Percentiles rank a stretch among this genome's conserved stretches.
Evolutionary conservation across 2,329 filamentous ascomycete species (phyloP).

Genomic region (Verticillium isaacii): DNA sequence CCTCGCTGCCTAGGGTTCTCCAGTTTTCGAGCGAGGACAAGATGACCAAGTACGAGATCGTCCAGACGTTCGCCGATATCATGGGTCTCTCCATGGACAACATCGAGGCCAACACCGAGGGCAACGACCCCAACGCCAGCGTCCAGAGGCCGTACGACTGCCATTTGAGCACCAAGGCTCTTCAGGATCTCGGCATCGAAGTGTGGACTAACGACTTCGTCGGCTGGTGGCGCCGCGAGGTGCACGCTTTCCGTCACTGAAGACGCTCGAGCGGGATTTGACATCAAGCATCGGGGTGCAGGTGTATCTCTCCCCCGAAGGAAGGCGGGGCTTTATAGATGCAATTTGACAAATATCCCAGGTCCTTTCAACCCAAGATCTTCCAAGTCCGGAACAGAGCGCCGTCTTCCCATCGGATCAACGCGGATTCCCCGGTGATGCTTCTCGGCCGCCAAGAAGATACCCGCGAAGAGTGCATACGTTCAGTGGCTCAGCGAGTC

Average conservation of each 20-base stretch:
- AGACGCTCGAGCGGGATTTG: background rate
- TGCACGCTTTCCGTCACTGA: slow-evolving; percentile 54
- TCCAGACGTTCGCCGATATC: slow-evolving; percentile 70
- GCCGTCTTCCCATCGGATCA: too few species aligned
- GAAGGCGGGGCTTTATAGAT: too few species aligned
- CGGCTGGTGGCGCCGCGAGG: slow-evolving; percentile 72
- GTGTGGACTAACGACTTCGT: slow-evolving; percentile 70
- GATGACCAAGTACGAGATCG: slow-evolving; percentile 89
- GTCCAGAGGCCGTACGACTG: slow-evolving; percentile 84
- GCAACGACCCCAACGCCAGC: slow-evolving; percentile 64
- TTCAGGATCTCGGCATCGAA: slow-evolving; percentile 71
- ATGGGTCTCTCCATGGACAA: slow-evolving; percentile 67
- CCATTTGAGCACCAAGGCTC: slow-evolving; percentile 71
- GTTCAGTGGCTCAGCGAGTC: too few species aligned
- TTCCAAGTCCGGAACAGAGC: too few species aligned
- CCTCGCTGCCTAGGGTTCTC: slow-evolving; percentile 61
- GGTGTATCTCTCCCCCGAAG: too few species aligned
- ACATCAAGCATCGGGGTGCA: background rate
- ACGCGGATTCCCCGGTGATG: too few species aligned
- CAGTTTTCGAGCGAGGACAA: slow-evolving; percentile 85
- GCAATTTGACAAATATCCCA: too few species aligned
- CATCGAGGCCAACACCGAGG: slow-evolving; percentile 65
- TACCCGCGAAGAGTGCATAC: too few species aligned
- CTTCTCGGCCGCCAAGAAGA: too few species aligned
- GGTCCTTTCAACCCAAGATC: too few species aligned